Percentiles rank a stretch among this genome's conserved stretches.
Evolutionary conservation across 148 eudicot species (phyloP).

Genomic region (Rhododendron ferrugineum): DNA sequence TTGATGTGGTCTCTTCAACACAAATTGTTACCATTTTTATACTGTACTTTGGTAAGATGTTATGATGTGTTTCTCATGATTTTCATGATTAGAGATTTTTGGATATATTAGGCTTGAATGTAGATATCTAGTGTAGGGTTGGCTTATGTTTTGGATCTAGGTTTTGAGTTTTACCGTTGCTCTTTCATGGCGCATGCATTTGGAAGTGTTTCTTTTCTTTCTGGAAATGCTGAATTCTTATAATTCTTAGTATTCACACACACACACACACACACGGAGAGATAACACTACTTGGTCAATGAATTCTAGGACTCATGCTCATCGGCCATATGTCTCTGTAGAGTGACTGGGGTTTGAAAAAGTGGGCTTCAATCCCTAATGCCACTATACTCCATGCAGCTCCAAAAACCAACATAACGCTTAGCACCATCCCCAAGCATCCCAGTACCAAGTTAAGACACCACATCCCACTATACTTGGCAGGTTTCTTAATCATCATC

Average conservation of each 20-base stretch:
- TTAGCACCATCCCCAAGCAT: constrained; percentile 56
- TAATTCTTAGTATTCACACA: not conserved
- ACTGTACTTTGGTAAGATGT: not conserved
- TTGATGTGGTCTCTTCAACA: constrained; percentile 5
- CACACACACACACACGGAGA: not conserved
- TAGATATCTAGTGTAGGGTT: not conserved
- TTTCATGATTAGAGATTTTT: not conserved
- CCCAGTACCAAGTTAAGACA: constrained; percentile 67
- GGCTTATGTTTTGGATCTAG: not conserved
- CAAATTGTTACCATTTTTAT: not conserved
- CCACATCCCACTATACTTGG: constrained; percentile 46
- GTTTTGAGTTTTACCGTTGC: not conserved
- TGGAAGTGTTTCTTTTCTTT: not conserved
- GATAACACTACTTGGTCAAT: not conserved
- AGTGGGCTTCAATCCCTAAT: constrained; percentile 50
- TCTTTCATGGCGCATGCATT: not conserved
- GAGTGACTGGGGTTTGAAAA: constrained; percentile 54
- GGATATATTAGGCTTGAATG: not conserved
- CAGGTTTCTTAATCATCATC: constrained; percentile 59
- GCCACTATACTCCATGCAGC: constrained; percentile 67
- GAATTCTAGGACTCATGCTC: not conserved
- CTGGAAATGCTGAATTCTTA: not conserved
- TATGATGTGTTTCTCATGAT: not conserved
- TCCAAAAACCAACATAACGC: constrained; percentile 52
- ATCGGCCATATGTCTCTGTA: not conserved